Base-by-base conservation (phyloP, 805 yeast genomes). In the Metschnikowia lochheadii region DNA sequence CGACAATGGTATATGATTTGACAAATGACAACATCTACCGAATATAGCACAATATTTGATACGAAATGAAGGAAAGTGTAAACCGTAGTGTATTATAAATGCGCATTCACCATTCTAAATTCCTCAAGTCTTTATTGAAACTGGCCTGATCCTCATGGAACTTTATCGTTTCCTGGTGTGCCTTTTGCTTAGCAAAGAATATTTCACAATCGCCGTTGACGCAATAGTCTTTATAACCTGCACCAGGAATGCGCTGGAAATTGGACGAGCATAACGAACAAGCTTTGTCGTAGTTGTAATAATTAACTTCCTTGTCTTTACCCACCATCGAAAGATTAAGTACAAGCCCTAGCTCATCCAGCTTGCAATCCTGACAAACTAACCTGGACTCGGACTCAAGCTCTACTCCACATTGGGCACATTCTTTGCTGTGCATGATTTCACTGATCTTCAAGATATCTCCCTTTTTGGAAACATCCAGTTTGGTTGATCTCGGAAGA, bases 141-240 rank as follows among this genome's bases (percentile, higher is more conserved):
- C 11, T 20, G 8, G 45, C 37, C 10, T 33, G 45, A 11, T 14
- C 31, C 29, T 42, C 6, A 13, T 20, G 18, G 31, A 32, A 18
- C 11, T 44, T 35, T 4, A 26, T 23, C 14, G 37, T 14, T 29
- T 57, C 56, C 17, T 48, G 46, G 14, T 33, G 48, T 2, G 76
- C 68, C 57, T 80, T 78, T 11, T 77, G 67, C 44, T 83, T 72
- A 6, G 79, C 71, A 59, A 75, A 87, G 60, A 76, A 87, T 0
- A 83, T 68, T 0, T 83, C 75, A 61, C 95, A 88, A 58, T 84
- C 89, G 34, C 76, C 76, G 41, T 88, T 85, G 6, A 65, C 68
- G 61, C 95, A 88, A 21, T 50, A 23, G 15, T 57, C 55, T 14
- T 56, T 50, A 29, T 50, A 54, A 4, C 40, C 43, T 43, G 37